phyloP scores from a whole-genome alignment of 148 eudicot species.

The Rhododendron henanense region DNA sequence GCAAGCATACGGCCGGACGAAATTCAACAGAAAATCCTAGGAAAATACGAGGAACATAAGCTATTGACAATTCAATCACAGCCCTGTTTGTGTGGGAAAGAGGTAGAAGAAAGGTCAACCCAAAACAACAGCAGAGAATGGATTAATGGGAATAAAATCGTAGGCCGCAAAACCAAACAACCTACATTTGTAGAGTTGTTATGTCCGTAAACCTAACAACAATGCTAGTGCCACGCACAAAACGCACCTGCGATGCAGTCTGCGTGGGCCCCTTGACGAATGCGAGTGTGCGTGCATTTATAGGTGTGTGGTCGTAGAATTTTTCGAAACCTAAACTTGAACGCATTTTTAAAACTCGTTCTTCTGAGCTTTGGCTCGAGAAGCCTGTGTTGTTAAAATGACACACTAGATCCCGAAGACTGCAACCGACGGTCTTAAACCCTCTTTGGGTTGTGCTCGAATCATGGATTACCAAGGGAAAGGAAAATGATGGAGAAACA shows the following conservation, averaged over 20 bases:
- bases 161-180: not conserved
- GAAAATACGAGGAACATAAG: not conserved
- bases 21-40: not conserved
- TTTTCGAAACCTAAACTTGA: not conserved
- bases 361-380: not conserved
- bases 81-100: not conserved
- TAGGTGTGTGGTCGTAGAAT: not conserved
- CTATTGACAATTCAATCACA: not conserved
- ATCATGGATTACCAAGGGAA: not conserved
- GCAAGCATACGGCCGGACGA: not conserved
- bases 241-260: no score
- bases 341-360: not conserved
- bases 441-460: not conserved
- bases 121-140: not conserved
- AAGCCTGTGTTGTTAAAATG: not conserved
- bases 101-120: not conserved
- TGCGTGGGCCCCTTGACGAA: no score
- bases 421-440: not conserved
- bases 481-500: not conserved
- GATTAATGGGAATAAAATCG: not conserved
- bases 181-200: not conserved
- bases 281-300: no score
- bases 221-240: no score
- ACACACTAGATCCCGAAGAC: no score
- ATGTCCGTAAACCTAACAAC: not conserved